Conservation (phyloP, 805 yeast genomes). For the Yamadazyma philogaea region DNA sequence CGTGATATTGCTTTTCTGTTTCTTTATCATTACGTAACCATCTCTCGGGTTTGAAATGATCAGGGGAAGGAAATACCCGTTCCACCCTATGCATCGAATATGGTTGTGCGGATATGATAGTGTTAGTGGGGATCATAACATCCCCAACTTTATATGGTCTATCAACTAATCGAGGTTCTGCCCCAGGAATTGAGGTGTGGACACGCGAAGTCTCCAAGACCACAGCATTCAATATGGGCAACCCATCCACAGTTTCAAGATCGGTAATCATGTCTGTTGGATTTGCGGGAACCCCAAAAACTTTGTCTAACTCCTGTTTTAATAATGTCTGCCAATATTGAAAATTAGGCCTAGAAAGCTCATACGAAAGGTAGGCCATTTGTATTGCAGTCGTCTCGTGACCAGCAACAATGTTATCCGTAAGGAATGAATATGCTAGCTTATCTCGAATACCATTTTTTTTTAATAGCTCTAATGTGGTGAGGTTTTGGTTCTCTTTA, state of each 20-base stretch:
- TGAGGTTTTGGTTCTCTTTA: constrained; percentile 18
- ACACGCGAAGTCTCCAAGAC: constrained; percentile 58
- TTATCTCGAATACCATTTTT: constrained; percentile 29
- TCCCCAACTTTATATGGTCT: constrained; percentile 22
- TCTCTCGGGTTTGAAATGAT: constrained; percentile 54
- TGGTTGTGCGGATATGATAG: constrained; percentile 62
- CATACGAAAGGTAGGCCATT: constrained; percentile 57
- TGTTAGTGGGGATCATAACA: constrained; percentile 46
- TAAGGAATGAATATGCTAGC: constrained; percentile 37
- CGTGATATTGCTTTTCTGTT: constrained; percentile 24
- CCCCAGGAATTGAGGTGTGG: constrained; percentile 72
- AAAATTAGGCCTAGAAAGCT: constrained; percentile 51
- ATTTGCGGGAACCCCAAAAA: constrained; percentile 30
- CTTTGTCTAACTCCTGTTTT: constrained; percentile 41
- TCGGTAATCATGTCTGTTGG: constrained; percentile 20
- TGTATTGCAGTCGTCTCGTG: constrained; percentile 72
- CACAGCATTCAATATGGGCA: constrained; percentile 60
- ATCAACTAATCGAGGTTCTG: constrained; percentile 57
- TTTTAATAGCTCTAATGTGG: constrained; percentile 35
- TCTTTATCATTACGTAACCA: constrained; percentile 50
- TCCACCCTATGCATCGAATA: constrained; percentile 58
- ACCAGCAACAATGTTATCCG: constrained; percentile 73
- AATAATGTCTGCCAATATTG: constrained; percentile 45
- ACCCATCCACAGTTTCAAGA: constrained; percentile 46
- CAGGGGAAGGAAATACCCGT: constrained; percentile 49